phyloP scores from a whole-genome alignment of 2,329 filamentous ascomycete species.

The Pestalotiopsis sp. region DNA sequence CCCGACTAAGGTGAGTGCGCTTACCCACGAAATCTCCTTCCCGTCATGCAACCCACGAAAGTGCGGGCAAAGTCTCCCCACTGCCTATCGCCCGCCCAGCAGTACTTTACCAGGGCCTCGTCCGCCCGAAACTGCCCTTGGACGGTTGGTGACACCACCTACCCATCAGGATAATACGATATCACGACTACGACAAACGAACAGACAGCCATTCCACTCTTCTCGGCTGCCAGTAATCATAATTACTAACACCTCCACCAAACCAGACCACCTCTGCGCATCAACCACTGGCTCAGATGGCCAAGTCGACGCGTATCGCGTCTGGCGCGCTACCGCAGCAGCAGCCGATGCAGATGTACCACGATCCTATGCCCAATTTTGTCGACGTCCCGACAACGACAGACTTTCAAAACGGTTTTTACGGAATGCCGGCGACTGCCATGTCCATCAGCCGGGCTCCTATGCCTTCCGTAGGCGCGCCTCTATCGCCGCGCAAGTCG shows the following conservation, averaged over 20 bases:
- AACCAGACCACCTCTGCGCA: not conserved
- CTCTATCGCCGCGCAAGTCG: conserved; percentile 43
- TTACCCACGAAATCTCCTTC: conserved; percentile 15
- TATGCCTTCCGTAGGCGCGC: conserved; percentile 54
- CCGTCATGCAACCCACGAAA: conserved; percentile 13
- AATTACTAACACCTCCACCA: not conserved
- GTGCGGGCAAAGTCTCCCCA: conserved; percentile 13
- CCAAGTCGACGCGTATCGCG: conserved; percentile 50
- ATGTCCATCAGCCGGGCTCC: conserved; percentile 56
- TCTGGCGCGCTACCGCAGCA: conserved; percentile 49
- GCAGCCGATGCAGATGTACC: conserved; percentile 28
- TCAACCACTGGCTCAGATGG: conserved; percentile 47
- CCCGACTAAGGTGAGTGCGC: conserved; percentile 25
- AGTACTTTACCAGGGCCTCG: conserved; percentile 17
- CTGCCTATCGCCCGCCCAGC: conserved; percentile 9
- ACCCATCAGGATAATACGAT: conserved; percentile 7
- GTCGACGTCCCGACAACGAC: conserved; percentile 27
- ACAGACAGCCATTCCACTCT: not conserved
- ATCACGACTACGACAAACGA: not conserved
- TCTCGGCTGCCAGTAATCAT: conserved; percentile 10
- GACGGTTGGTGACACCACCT: not conserved
- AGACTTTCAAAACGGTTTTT: conserved; percentile 46
- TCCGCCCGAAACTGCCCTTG: conserved; percentile 6
- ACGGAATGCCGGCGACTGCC: conserved; percentile 40
- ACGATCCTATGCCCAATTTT: too few relatives aligned